Percentiles rank a stretch among this genome's conserved stretches.
These are phyloP conservation scores for Bruguiera parviflora DNA, from an alignment of 345 rosid genomes.

Conservation along the genomic window DNA sequence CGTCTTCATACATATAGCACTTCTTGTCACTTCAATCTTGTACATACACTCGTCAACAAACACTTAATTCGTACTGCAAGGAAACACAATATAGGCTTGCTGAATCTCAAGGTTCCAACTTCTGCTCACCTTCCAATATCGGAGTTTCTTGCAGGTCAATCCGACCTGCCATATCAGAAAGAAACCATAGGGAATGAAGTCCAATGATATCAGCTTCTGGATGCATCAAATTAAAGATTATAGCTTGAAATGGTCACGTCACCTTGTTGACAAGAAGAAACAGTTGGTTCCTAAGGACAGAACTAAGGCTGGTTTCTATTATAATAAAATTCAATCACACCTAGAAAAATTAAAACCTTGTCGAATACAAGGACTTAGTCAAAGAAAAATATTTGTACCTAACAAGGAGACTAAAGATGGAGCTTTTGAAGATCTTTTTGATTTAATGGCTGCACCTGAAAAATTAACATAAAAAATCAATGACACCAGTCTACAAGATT, in stretches of 20 bases:
- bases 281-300: no score
- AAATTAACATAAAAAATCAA: conserved; percentile 17
- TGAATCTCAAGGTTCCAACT: conserved; percentile 38
- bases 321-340: no score
- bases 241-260: neutral
- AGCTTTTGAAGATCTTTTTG: conserved; percentile 58
- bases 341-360: no score
- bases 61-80: neutral
- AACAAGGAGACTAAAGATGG: conserved; percentile 82
- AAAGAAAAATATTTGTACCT: conserved; percentile 40
- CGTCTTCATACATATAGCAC: conserved; percentile 12
- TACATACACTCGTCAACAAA: conserved; percentile 13
- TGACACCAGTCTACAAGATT: neutral
- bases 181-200: neutral
- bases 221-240: neutral
- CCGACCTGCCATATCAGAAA: conserved; percentile 46
- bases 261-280: neutral
- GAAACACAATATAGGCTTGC: neutral
- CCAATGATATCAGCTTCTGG: neutral
- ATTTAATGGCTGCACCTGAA: conserved; percentile 55
- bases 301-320: no score
- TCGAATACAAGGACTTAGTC: no score
- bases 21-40: conserved; percentile 16
- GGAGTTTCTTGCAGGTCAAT: conserved; percentile 62
- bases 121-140: conserved; percentile 48